A percentile compares a stretch with the other conserved stretches of the same genome.
Conservation (phyloP, 2,329 filamentous ascomycete species). For the Colletotrichum graminicola region DNA sequence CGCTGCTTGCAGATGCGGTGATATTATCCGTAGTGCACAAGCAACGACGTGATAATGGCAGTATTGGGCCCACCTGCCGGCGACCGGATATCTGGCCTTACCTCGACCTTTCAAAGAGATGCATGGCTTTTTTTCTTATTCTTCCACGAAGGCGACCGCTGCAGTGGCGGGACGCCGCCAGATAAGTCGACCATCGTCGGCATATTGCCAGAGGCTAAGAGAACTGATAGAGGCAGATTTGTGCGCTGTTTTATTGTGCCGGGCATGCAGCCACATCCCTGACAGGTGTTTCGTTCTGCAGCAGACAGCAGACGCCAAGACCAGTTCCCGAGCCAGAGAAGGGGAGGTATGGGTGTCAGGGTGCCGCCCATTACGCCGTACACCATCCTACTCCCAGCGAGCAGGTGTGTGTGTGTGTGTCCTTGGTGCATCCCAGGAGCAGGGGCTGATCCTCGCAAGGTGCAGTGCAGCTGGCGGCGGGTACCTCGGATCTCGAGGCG, state of each 20-base stretch:
- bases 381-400: conserved; percentile 27
- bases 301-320: conserved; percentile 37
- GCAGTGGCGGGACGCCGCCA: conserved; percentile 11
- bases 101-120: neutral
- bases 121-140: conserved; percentile 12
- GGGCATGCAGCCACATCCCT: conserved; percentile 30
- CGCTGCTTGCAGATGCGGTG: conserved; percentile 8
- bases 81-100: conserved; percentile 6
- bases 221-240: conserved; percentile 12
- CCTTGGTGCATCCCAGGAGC: conserved; percentile 28
- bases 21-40: neutral
- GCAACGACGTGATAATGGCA: conserved; percentile 28
- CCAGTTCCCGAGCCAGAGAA: conserved; percentile 32
- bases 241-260: conserved; percentile 34
- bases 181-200: conserved; percentile 29
- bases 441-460: conserved; percentile 33
- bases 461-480: conserved; percentile 40
- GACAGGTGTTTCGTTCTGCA: conserved; percentile 34
- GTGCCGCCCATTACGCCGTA: conserved; percentile 31
- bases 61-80: conserved; percentile 21
- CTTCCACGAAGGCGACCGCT: conserved; percentile 9
- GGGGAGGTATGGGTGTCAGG: conserved; percentile 31
- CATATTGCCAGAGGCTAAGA: conserved; percentile 5
- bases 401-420: conserved; percentile 7
- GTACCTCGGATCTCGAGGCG: conserved; percentile 40